These are phyloP conservation scores for Voacanga thouarsii DNA, from an alignment of 257 asterid genomes.

Conservation along the genomic window DNA sequence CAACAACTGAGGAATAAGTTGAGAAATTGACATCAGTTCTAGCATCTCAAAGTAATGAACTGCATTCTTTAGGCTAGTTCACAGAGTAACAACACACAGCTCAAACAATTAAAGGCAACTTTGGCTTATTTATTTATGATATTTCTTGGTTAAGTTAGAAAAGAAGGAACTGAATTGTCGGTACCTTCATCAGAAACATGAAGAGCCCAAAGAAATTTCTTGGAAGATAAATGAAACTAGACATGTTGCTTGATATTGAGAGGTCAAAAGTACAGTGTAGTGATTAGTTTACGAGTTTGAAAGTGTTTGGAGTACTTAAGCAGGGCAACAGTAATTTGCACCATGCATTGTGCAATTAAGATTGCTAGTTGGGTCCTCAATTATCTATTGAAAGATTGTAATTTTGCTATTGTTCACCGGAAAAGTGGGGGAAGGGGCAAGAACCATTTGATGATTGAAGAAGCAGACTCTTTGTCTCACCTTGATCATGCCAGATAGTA, in stretches of 20 bases:
- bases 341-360: too few species aligned
- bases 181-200: not conserved
- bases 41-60: too few species aligned
- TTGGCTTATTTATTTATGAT: too few species aligned
- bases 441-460: not conserved
- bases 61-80: too few species aligned
- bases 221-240: not conserved
- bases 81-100: too few species aligned
- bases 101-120: too few species aligned
- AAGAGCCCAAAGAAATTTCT: not conserved
- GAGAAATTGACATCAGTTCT: too few species aligned
- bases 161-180: not conserved
- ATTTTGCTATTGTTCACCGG: not conserved
- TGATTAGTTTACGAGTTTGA: not conserved
- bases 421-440: conserved; percentile 3
- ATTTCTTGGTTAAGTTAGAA: not conserved
- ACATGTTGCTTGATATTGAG: not conserved
- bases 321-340: not conserved
- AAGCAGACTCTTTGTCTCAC: conserved; percentile 37
- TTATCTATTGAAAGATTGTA: not conserved
- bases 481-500: conserved; percentile 82
- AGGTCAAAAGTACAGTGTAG: not conserved
- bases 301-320: not conserved
- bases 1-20: conserved; percentile 54
- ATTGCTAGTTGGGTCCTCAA: not conserved